Evolutionary conservation across 2,329 filamentous ascomycete species (phyloP).

Genomic region (Chrysosporium keratinophilum): DNA sequence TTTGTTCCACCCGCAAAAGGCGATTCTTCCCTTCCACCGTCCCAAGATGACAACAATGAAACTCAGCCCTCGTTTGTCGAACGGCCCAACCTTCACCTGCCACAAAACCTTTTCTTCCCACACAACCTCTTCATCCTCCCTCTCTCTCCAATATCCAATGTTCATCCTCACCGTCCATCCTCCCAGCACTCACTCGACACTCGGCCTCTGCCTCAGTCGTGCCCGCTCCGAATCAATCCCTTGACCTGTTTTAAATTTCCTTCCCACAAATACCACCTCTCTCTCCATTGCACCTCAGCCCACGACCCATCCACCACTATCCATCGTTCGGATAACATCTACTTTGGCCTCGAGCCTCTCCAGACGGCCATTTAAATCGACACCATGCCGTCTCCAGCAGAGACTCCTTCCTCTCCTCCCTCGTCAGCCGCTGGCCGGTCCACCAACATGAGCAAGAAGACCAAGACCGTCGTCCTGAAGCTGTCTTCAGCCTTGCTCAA

Average conservation of each 20-base stretch:
- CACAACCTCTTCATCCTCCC: slow-evolving; percentile 1
- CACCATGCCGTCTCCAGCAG: slow-evolving; percentile 19
- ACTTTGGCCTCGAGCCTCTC: not conserved
- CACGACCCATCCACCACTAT: not conserved
- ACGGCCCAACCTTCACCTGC: slow-evolving; percentile 6
- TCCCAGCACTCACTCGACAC: not conserved
- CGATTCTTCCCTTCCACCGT: not conserved
- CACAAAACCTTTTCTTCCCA: slow-evolving; percentile 7
- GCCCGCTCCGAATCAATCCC: slow-evolving; percentile 7
- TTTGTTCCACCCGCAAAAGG: not conserved
- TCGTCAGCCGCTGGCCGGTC: slow-evolving; percentile 29
- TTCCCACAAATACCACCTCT: slow-evolving; percentile 2
- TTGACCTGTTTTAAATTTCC: slow-evolving; percentile 5
- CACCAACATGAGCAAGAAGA: slow-evolving; percentile 25
- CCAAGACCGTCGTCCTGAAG: slow-evolving; percentile 31
- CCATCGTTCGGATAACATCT: not conserved
- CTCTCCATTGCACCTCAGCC: not conserved
- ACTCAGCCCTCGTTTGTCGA: slow-evolving; percentile 12
- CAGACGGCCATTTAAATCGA: slow-evolving; percentile 1
- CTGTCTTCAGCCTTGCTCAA: slow-evolving; percentile 30
- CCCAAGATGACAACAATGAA: slow-evolving; percentile 11
- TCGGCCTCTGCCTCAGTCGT: not conserved
- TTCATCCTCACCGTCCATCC: not conserved
- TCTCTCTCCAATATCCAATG: slow-evolving; percentile 17
- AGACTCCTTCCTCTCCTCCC: slow-evolving; percentile 22